Evolutionary conservation across 371 early-diverging fungal genomes (phyloP).

Genomic region (Smittium culicis): DNA sequence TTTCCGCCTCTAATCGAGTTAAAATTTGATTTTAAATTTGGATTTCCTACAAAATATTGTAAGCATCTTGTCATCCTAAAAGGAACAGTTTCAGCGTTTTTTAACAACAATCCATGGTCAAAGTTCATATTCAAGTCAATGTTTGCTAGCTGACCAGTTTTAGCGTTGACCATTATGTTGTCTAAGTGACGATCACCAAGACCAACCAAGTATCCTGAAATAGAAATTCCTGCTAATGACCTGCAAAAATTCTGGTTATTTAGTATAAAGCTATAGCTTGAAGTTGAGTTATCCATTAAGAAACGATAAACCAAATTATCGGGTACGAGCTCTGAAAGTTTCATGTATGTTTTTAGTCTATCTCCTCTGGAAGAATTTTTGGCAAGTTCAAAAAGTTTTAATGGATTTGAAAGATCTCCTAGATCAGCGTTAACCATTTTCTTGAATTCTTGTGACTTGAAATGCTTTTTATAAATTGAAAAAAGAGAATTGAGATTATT

Average conservation of each 20-base stretch:
- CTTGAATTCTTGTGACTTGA: neutral
- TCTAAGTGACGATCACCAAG: constrained; percentile 97
- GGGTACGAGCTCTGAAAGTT: neutral
- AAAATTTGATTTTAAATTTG: neutral
- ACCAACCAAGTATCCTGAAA: constrained; percentile 94
- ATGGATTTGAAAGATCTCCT: neutral
- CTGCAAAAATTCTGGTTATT: neutral
- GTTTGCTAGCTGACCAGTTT: constrained; percentile 62
- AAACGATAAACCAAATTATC: neutral
- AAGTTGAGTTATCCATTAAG: neutral
- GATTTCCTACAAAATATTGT: constrained; percentile 41
- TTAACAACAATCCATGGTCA: constrained; percentile 72
- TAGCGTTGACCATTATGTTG: constrained; percentile 75
- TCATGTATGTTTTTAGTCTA: neutral
- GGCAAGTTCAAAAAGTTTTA: neutral
- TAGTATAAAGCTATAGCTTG: neutral
- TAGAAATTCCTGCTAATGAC: constrained; percentile 63
- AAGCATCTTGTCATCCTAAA: constrained; percentile 81
- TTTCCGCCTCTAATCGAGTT: neutral
- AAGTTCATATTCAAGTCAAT: constrained; percentile 98
- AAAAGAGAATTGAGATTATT: constrained; percentile 57
- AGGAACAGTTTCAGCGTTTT: constrained; percentile 93
- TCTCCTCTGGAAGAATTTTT: neutral
- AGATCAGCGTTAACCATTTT: neutral
- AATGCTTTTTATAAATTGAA: constrained; percentile 39